phyloP scores from a whole-genome alignment of 2,329 filamentous ascomycete genomes.

The Pestalotiopsis sp. region DNA sequence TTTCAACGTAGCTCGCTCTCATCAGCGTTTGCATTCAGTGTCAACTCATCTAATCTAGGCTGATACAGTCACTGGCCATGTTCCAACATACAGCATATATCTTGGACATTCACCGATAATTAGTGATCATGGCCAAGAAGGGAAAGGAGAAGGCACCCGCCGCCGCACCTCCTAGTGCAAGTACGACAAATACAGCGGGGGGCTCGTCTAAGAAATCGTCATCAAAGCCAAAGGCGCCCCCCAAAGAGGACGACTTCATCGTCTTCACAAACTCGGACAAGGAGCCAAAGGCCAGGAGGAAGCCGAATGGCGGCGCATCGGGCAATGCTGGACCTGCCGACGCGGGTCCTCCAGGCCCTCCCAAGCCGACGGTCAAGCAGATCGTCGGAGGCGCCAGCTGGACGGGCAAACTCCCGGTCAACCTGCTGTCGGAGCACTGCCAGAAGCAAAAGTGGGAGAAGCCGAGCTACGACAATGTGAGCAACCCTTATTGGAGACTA shows the following conservation, averaged over 20 bases:
- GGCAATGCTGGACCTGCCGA: conserved; percentile 27
- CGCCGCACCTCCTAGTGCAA: conserved; percentile 33
- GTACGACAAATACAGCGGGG: conserved; percentile 21
- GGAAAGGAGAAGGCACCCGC: conserved; percentile 51
- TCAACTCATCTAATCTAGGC: background rate
- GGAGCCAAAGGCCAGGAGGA: conserved; percentile 48
- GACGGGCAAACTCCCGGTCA: conserved; percentile 96
- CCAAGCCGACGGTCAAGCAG: conserved; percentile 70
- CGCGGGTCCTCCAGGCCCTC: conserved; percentile 42
- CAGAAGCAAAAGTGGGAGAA: conserved; percentile 96
- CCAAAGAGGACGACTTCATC: conserved; percentile 54
- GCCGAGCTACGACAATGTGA: conserved; percentile 84
- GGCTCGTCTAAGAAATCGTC: conserved; percentile 32
- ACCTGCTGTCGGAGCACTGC: conserved; percentile 90
- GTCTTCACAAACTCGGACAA: conserved; percentile 62
- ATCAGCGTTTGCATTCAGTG: background rate
- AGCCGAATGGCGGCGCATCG: conserved; percentile 22
- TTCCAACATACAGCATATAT: background rate
- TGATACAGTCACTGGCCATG: background rate
- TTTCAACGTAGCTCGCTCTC: background rate
- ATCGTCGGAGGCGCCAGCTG: conserved; percentile 93
- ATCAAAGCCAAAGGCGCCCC: conserved; percentile 31
- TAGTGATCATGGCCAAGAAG: conserved; percentile 50
- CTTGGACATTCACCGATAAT: background rate
- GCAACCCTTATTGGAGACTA: conserved; percentile 19